Percentiles rank a stretch among this genome's conserved stretches.
Evolutionary conservation across 2,329 filamentous ascomycete genomes (phyloP).

Genomic region (Nothopassalora personata): DNA sequence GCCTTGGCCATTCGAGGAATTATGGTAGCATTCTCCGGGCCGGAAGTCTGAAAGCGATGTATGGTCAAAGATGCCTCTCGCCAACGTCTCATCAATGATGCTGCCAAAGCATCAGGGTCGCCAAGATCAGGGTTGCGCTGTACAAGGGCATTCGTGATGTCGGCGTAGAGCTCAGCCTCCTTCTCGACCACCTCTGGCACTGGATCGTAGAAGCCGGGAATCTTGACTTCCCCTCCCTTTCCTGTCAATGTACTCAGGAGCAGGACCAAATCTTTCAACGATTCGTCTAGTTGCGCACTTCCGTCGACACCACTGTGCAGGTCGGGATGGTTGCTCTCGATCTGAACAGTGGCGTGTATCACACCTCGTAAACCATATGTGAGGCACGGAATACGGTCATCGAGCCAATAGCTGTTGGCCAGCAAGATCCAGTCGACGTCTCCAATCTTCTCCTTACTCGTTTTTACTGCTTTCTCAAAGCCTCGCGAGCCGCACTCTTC

Average conservation of each 20-base stretch:
- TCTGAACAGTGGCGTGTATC: conserved; percentile 82
- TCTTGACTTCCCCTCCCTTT: conserved; percentile 69
- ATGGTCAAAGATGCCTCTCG: conserved; percentile 91
- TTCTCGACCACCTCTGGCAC: conserved; percentile 69
- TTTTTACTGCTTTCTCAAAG: conserved; percentile 75
- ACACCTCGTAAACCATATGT: conserved; percentile 93
- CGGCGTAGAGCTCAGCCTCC: conserved; percentile 75
- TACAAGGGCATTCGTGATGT: conserved; percentile 73
- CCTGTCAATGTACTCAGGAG: conserved; percentile 79
- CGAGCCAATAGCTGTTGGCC: conserved; percentile 97
- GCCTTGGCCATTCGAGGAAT: conserved; percentile 87
- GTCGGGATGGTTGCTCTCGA: conserved; percentile 81
- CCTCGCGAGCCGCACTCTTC: conserved; percentile 92
- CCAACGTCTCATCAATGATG: conserved; percentile 88
- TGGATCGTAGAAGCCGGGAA: conserved; percentile 83
- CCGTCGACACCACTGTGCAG: conserved; percentile 96
- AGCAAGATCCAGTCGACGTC: conserved; percentile 89
- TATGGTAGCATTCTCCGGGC: conserved; percentile 79
- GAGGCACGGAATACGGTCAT: conserved; percentile 89
- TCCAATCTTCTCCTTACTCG: conserved; percentile 79
- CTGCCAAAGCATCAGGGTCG: conserved; percentile 65
- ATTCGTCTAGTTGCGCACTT: conserved; percentile 82
- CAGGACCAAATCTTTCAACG: conserved; percentile 82
- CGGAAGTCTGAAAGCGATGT: conserved; percentile 87
- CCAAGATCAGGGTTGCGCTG: conserved; percentile 62